These are phyloP conservation scores for Mycothermus thermophilus DNA, from an alignment of 495 filamentous ascomycete genomes.

Conservation along the genomic window DNA sequence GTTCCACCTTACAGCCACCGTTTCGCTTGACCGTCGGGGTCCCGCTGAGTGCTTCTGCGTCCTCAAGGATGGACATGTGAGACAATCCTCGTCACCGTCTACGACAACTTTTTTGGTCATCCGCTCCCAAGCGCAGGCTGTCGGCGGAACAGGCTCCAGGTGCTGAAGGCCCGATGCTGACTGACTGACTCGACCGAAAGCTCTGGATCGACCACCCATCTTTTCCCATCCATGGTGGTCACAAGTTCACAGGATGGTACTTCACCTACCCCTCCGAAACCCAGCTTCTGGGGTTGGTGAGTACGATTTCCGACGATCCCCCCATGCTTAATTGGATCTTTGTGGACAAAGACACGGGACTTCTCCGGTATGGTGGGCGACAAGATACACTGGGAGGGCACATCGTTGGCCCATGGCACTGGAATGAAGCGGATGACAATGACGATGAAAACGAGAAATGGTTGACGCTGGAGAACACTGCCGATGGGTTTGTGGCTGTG, in stretches of 20 bases:
- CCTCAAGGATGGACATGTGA: constrained; percentile 33
- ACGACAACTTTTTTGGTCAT: too few relatives aligned
- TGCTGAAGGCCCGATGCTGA: not conserved
- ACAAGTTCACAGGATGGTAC: constrained; percentile 47
- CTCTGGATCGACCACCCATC: constrained; percentile 34
- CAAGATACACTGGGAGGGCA: constrained; percentile 33
- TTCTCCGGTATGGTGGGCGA: constrained; percentile 40
- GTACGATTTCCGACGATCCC: constrained; percentile 42
- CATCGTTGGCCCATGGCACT: constrained; percentile 43
- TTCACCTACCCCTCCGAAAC: constrained; percentile 44
- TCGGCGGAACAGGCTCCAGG: too few relatives aligned
- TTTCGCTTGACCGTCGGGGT: constrained; percentile 26
- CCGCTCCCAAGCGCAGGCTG: too few relatives aligned
- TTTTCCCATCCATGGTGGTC: constrained; percentile 31
- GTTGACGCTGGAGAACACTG: constrained; percentile 35
- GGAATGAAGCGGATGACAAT: too few relatives aligned
- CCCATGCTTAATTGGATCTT: constrained; percentile 55
- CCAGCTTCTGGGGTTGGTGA: constrained; percentile 42
- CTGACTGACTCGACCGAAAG: too few relatives aligned
- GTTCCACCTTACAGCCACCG: constrained; percentile 32
- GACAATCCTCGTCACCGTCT: too few relatives aligned
- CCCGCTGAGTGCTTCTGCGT: constrained; percentile 27
- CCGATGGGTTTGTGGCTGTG: constrained; percentile 27
- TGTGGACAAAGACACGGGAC: constrained; percentile 40
- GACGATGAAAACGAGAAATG: constrained; percentile 43